Evolutionary conservation across 1,139 yeast species (phyloP).

Genomic region (Suhomyces chickasaworum): DNA sequence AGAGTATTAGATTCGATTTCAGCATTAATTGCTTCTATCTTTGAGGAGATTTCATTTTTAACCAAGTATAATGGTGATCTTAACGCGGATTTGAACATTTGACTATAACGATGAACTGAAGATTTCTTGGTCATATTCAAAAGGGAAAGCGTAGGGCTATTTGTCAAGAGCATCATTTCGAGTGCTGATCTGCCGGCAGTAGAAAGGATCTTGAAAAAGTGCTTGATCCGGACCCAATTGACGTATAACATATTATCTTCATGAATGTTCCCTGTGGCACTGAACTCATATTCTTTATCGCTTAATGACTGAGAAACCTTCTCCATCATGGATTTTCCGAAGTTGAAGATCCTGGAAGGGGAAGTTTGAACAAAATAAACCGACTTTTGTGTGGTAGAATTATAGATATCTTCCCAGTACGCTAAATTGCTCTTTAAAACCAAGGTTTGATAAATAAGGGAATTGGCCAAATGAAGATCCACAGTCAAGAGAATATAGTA

Average conservation of each 20-base stretch:
- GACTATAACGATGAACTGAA: constrained; percentile 7
- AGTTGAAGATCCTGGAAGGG: constrained; percentile 28
- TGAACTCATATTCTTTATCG: constrained; percentile 7
- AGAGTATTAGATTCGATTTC: constrained; percentile 25
- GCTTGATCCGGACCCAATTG: constrained; percentile 15
- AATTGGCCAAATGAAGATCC: constrained; percentile 34
- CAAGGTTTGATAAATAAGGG: constrained; percentile 39
- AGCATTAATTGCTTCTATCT: constrained; percentile 22
- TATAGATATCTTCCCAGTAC: constrained; percentile 39
- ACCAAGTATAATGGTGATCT: constrained; percentile 25
- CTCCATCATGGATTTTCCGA: constrained; percentile 16
- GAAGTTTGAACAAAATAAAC: constrained; percentile 38
- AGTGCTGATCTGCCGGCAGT: constrained; percentile 5
- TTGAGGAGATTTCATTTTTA: constrained; percentile 25
- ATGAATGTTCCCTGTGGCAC: constrained; percentile 5
- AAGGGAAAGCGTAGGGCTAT: constrained; percentile 14
- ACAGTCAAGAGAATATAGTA: constrained; percentile 30
- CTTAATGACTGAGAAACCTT: constrained; percentile 1
- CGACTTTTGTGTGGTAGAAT: constrained; percentile 29
- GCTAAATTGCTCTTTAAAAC: constrained; percentile 35
- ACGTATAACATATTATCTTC: constrained; percentile 22
- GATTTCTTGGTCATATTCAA: constrained; percentile 9
- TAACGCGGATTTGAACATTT: constrained; percentile 16
- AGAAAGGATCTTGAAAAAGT: constrained; percentile 4
- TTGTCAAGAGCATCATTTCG: constrained; percentile 7